phyloP scores from a whole-genome alignment of 768 basidiomycete species.

The Psilocybe sp. region DNA sequence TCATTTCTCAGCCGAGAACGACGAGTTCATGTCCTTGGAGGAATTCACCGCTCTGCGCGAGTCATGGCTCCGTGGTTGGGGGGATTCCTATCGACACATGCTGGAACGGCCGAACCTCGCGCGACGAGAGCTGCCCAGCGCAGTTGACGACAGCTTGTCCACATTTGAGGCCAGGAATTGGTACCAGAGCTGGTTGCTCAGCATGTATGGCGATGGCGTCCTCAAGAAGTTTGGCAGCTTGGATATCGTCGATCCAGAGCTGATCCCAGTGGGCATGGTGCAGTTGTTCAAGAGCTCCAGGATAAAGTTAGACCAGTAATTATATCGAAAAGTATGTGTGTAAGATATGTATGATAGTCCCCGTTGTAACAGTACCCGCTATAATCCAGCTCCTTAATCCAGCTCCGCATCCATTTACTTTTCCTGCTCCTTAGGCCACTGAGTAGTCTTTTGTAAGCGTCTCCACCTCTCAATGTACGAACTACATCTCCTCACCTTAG shows the following conservation, averaged over 20 bases:
- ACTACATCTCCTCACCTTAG: no score
- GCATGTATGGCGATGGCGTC: constrained; percentile 37
- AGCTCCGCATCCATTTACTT: no score
- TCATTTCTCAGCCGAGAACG: background rate
- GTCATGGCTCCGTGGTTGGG: constrained; percentile 20
- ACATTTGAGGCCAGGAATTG: constrained; percentile 18
- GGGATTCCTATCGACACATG: constrained; percentile 21
- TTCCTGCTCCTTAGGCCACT: no score
- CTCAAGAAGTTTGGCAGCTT: constrained; percentile 36
- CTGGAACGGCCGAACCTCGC: constrained; percentile 10
- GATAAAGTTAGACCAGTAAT: no score
- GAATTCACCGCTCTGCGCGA: constrained; percentile 24
- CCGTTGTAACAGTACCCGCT: no score
- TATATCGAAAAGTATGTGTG: no score
- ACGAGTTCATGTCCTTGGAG: constrained; percentile 26
- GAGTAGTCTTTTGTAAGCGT: no score
- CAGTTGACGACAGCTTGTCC: constrained; percentile 2
- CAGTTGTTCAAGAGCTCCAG: constrained; percentile 26
- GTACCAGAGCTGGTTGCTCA: constrained; percentile 35
- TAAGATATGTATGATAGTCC: no score
- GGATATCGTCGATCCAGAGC: constrained; percentile 34
- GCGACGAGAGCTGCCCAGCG: background rate
- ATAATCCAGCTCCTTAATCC: no score
- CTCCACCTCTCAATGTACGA: no score
- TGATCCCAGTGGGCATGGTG: constrained; percentile 42